phyloP scores from a whole-genome alignment of 306 rosid genomes.

The Lotus japonicus region DNA sequence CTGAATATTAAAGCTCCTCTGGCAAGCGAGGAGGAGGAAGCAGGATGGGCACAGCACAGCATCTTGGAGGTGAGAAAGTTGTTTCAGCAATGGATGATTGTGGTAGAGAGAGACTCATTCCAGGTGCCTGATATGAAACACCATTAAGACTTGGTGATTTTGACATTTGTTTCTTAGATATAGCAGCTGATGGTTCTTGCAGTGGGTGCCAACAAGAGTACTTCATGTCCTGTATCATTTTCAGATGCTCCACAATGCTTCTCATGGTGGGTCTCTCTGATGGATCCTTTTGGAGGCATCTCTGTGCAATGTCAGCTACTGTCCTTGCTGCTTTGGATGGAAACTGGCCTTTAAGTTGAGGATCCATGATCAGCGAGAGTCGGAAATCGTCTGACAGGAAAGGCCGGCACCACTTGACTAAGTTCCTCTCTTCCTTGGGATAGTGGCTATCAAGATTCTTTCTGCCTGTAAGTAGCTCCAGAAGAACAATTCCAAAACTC shows the following conservation, averaged over 20 bases:
- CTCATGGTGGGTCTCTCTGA: constrained; percentile 91
- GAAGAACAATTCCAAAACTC: constrained; percentile 82
- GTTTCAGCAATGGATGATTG: constrained; percentile 35
- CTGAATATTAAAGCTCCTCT: constrained; percentile 43
- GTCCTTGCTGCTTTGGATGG: constrained; percentile 64
- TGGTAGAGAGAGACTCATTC: constrained; percentile 54
- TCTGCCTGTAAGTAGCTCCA: constrained; percentile 82
- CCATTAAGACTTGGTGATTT: constrained; percentile 63
- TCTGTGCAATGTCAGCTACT: constrained; percentile 63
- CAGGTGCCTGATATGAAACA: constrained; percentile 37
- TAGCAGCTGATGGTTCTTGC: constrained; percentile 52
- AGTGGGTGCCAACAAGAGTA: constrained; percentile 59
- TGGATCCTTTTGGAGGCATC: constrained; percentile 84
- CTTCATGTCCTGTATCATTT: constrained; percentile 53
- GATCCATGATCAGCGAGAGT: constrained; percentile 68
- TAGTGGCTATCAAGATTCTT: constrained; percentile 56
- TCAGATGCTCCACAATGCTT: constrained; percentile 55
- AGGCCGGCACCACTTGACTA: constrained; percentile 84
- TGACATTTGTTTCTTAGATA: constrained; percentile 36
- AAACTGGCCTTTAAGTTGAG: constrained; percentile 64
- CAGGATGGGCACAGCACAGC: constrained; percentile 21
- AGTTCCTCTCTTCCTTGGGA: constrained; percentile 66
- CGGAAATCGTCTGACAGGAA: constrained; percentile 58
- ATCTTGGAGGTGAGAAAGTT: constrained; percentile 45
- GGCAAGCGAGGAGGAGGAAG: constrained; percentile 49